Evolutionary conservation across 192 early-diverging fungal species (phyloP), one percentile per base, ranked within the genome.

Genomic region (Dissophora globulifera): DNA sequence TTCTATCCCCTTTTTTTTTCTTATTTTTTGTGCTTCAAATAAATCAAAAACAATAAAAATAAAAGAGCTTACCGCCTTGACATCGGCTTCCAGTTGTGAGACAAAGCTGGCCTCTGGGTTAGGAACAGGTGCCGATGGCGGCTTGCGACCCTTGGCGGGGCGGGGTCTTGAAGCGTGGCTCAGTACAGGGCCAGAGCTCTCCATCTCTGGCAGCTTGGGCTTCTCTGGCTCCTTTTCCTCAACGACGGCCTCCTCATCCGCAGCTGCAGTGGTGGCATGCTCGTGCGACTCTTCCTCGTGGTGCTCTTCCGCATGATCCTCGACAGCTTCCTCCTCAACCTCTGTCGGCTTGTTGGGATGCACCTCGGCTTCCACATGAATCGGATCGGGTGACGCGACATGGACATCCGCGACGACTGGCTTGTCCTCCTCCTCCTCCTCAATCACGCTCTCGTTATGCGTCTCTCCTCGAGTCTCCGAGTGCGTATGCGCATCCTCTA

Each of bases 121-220:
- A 32, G 80, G 72, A 6, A 64, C 50, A 45, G 67, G 43, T 0
- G 67, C 62, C 16, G 74, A 52, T 15, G 68, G 67, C 12, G 54
- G 80, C 13, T 72, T 78, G n/a, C 56, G 74, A 25, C 61, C 62
- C 46, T 78, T 72, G 60, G 64, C 71, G 19, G 76, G 76, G 26
- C 76, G 42, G 16, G 67, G 76, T 45, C 67, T 69, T 8, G 62
- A 69, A 16, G 67, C 57, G 40, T 69, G 60, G 23, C 54, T 79
- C 31, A 69, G 23, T 19, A 52, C 38, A 12, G 63, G 68, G 23
- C 67, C 69, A 30, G 68, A 71, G 25, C 46, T 50, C 47, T 78
- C 74, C 29, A 76, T 57, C 41, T 67, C 72, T 25, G 72, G 72
- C 32, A 76, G 27, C 58, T 76, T 76, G 58, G 63, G 72, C 15